Conservation (phyloP, 106 monocot genomes). For the Alisma plantagoaquatica region DNA sequence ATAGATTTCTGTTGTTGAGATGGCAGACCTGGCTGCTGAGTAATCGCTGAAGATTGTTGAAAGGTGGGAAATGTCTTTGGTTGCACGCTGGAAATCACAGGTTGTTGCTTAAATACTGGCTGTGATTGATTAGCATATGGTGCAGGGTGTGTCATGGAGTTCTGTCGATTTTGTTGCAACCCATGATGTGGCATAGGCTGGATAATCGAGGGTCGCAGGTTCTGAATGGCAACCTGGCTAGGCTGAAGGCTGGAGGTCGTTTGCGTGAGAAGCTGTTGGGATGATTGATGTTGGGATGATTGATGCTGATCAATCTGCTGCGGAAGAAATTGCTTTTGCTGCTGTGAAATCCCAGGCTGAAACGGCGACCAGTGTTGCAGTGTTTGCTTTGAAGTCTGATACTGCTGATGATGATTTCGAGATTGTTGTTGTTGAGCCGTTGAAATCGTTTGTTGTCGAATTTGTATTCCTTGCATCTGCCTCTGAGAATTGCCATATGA, state of each 20-base stretch:
- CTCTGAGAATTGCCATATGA: slow-evolving; percentile 50
- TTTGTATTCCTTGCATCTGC: slow-evolving; percentile 39
- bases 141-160: slow-evolving; percentile 42
- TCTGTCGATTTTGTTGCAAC: slow-evolving; percentile 50
- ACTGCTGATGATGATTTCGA: not conserved
- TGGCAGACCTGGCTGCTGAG: slow-evolving; percentile 32
- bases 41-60: slow-evolving; percentile 27
- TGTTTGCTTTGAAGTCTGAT: no score
- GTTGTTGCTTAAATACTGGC: slow-evolving; percentile 32
- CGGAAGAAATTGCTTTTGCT: slow-evolving; percentile 16
- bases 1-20: slow-evolving; percentile 31
- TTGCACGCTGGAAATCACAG: slow-evolving; percentile 23
- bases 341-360: slow-evolving; percentile 18
- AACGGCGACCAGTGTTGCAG: no score
- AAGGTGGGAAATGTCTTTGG: slow-evolving; percentile 34
- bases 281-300: slow-evolving; percentile 39
- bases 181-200: slow-evolving; percentile 26
- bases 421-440: slow-evolving; percentile 28
- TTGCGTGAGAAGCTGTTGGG: slow-evolving; percentile 52
- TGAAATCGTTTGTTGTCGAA: no score
- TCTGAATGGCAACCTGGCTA: slow-evolving; percentile 35
- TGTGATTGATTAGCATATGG: slow-evolving; percentile 35
- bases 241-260: slow-evolving; percentile 33
- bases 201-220: slow-evolving; percentile 28
- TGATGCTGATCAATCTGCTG: slow-evolving; percentile 19